Conservation (phyloP, 2,329 filamentous ascomycete species). For the Stachybotrys echinatus region DNA sequence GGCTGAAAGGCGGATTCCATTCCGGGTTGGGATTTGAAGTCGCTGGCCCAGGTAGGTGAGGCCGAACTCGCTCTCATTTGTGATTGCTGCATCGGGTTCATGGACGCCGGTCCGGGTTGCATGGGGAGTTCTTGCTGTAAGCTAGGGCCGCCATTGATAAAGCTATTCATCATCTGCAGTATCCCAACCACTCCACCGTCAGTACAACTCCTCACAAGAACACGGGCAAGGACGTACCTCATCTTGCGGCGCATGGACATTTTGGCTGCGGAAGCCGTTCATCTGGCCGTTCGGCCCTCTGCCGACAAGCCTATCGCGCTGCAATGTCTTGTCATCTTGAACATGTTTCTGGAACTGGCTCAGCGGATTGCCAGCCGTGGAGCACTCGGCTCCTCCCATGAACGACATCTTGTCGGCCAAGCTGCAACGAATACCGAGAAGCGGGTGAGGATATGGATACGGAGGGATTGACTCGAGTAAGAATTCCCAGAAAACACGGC, state of each 20-base stretch:
- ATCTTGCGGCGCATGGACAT: constrained; percentile 66
- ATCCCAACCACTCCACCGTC: not conserved
- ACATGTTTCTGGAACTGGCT: constrained; percentile 97
- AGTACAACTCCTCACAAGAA: constrained; percentile 11
- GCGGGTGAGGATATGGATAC: not conserved
- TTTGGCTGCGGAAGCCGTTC: constrained; percentile 71
- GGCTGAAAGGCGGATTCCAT: constrained; percentile 69
- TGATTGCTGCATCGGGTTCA: constrained; percentile 43
- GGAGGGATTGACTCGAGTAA: not conserved
- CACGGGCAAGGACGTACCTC: constrained; percentile 43
- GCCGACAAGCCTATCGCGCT: constrained; percentile 82
- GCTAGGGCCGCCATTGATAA: constrained; percentile 72
- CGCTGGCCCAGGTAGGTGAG: constrained; percentile 49
- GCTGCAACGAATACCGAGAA: not conserved
- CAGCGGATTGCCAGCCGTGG: constrained; percentile 89
- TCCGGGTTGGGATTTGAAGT: constrained; percentile 53
- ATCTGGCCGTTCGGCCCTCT: constrained; percentile 64
- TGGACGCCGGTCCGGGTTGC: constrained; percentile 40
- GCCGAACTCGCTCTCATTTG: constrained; percentile 49
- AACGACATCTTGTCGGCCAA: constrained; percentile 70
- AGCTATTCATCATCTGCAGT: constrained; percentile 84
- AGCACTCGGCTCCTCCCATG: constrained; percentile 92
- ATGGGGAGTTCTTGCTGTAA: constrained; percentile 51
- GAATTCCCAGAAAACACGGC: too few species aligned
- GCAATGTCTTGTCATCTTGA: constrained; percentile 90